These are phyloP conservation scores for Saccharomyces hybrid DNA, from an alignment of 1,139 yeast species.

Conservation along the genomic window DNA sequence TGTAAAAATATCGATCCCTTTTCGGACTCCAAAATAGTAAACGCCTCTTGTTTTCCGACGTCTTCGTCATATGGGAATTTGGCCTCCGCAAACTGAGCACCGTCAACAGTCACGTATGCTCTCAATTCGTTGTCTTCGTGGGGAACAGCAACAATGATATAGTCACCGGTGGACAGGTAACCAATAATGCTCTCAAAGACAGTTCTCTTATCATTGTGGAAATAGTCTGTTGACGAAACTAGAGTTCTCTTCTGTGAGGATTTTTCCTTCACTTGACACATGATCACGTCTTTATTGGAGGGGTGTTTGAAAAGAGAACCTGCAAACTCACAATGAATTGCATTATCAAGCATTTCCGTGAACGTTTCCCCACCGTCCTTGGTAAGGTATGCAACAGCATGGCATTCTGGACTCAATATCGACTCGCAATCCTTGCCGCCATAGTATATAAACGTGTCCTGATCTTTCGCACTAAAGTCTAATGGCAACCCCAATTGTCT, in stretches of 20 bases:
- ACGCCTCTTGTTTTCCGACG: conserved; percentile 58
- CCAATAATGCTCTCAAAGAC: conserved; percentile 53
- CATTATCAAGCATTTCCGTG: conserved; percentile 43
- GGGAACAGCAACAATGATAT: conserved; percentile 59
- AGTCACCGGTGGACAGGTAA: conserved; percentile 57
- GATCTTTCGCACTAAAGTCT: conserved; percentile 50
- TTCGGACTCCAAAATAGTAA: conserved; percentile 72
- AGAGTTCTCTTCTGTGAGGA: conserved; percentile 33
- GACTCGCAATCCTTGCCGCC: conserved; percentile 54
- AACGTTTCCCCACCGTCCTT: conserved; percentile 56
- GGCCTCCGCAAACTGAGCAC: conserved; percentile 69
- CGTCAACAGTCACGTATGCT: conserved; percentile 76
- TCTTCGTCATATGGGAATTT: conserved; percentile 63
- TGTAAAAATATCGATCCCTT: conserved; percentile 76
- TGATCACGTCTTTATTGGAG: conserved; percentile 45
- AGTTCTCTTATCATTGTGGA: conserved; percentile 34
- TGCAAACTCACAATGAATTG: conserved; percentile 58
- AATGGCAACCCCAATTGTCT: conserved; percentile 34
- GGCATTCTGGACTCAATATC: conserved; percentile 41
- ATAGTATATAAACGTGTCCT: conserved; percentile 59
- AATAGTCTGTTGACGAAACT: conserved; percentile 48
- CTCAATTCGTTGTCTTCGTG: conserved; percentile 39
- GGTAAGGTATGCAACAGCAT: conserved; percentile 51
- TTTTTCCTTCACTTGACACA: conserved; percentile 44
- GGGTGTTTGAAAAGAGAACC: conserved; percentile 41